Evolutionary conservation across 495 filamentous ascomycete species (phyloP).

Genomic region (Lasiosphaeria ovina): DNA sequence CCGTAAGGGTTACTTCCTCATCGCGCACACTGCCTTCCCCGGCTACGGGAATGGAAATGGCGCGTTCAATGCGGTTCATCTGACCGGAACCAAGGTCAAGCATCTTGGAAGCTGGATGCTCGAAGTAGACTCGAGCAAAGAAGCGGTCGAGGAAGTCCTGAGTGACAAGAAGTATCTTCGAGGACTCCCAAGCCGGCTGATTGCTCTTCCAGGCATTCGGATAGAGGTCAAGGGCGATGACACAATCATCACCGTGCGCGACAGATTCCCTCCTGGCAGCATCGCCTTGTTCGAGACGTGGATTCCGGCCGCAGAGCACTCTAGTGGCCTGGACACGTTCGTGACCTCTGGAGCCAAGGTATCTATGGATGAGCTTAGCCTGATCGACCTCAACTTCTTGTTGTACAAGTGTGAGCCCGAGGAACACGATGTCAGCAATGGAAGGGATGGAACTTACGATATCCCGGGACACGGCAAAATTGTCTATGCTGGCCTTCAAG

Average conservation of each 20-base stretch:
- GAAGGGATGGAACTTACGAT: constrained; percentile 80
- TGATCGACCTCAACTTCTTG: constrained; percentile 87
- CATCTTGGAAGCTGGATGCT: constrained; percentile 85
- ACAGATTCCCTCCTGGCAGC: constrained; percentile 83
- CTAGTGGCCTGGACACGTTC: constrained; percentile 74
- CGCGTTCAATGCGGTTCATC: constrained; percentile 68
- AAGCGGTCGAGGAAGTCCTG: constrained; percentile 60
- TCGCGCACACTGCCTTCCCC: constrained; percentile 92
- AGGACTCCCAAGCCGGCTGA: constrained; percentile 78
- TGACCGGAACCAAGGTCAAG: constrained; percentile 72
- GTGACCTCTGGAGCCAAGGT: constrained; percentile 77
- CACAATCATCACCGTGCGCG: constrained; percentile 77
- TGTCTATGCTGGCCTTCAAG: constrained; percentile 94
- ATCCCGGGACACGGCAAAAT: constrained; percentile 81
- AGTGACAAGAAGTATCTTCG: constrained; percentile 67
- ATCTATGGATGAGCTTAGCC: constrained; percentile 68
- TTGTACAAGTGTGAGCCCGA: constrained; percentile 92
- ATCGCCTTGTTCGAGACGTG: constrained; percentile 95
- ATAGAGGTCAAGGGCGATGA: constrained; percentile 66
- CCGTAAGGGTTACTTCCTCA: constrained; percentile 87
- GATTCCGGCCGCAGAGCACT: constrained; percentile 81
- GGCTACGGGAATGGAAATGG: constrained; percentile 80
- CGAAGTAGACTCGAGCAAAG: constrained; percentile 70
- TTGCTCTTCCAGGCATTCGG: constrained; percentile 65
- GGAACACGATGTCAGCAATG: constrained; percentile 76